phyloP scores from a whole-genome alignment of 148 eudicot species.

The Nepenthes gracilis region DNA sequence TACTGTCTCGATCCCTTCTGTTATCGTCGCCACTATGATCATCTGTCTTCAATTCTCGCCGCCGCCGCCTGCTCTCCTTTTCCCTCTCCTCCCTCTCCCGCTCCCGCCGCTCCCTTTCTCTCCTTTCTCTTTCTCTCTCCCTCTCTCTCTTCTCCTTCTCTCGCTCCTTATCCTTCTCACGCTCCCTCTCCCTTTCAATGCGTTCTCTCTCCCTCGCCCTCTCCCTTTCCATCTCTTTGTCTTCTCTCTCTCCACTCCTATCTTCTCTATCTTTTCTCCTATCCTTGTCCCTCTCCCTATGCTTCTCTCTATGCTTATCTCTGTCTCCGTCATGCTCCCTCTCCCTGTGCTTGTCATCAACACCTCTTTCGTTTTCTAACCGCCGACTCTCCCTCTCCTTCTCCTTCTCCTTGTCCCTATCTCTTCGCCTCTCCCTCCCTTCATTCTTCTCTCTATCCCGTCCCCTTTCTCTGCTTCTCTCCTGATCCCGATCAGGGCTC shows the following conservation, averaged over 20 bases:
- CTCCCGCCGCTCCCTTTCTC: slow-evolving; percentile 11
- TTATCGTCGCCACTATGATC: slow-evolving; percentile 30
- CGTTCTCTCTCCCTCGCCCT: slow-evolving; percentile 9
- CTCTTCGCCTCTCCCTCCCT: slow-evolving; percentile 17
- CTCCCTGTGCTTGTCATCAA: slow-evolving; percentile 24
- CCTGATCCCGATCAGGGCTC: slow-evolving; percentile 13
- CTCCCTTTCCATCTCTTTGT: slow-evolving; percentile 9
- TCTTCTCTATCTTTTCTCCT: slow-evolving; percentile 1
- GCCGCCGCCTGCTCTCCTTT: slow-evolving; percentile 29
- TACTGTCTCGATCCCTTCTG: slow-evolving; percentile 41
- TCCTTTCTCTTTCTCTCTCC: slow-evolving; percentile 8
- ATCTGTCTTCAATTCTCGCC: slow-evolving; percentile 30
- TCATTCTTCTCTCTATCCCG: slow-evolving; percentile 18
- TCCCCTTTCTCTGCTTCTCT: slow-evolving; percentile 18
- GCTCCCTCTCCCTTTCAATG: slow-evolving; percentile 5
- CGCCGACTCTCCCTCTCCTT: slow-evolving; percentile 12
- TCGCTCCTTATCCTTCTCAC: neutral
- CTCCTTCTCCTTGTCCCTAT: slow-evolving; percentile 6
- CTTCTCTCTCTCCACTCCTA: slow-evolving; percentile 2
- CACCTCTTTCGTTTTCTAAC: slow-evolving; percentile 21
- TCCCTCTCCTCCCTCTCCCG: slow-evolving; percentile 9
- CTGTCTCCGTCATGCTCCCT: slow-evolving; percentile 20
- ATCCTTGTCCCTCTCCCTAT: slow-evolving; percentile 16
- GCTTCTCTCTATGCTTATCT: slow-evolving; percentile 17
- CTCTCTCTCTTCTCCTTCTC: slow-evolving; percentile 1